Evolutionary conservation across 2,329 filamentous ascomycete genomes (phyloP).

Genomic region (Tolypocladium pustulatum): DNA sequence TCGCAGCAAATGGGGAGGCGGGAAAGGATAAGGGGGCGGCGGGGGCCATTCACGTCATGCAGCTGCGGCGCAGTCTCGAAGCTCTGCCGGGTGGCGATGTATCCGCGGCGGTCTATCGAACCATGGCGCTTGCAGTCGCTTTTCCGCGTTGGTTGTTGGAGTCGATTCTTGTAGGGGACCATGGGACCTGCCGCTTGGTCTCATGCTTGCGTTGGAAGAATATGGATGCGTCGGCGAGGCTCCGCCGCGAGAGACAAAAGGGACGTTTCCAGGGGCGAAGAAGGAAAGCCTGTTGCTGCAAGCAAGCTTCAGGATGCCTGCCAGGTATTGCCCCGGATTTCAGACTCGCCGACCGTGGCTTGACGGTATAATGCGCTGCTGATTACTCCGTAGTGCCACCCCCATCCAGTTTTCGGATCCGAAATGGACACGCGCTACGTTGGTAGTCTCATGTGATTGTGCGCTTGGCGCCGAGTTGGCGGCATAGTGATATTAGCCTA

Average conservation of each 20-base stretch:
- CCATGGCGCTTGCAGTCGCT: neutral
- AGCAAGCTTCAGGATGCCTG: neutral
- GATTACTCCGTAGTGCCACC: neutral
- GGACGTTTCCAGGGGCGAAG: neutral
- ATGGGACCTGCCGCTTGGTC: neutral
- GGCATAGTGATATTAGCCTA: neutral
- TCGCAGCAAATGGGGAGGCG: neutral
- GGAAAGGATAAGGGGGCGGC: neutral
- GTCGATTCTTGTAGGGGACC: neutral
- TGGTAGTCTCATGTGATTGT: neutral
- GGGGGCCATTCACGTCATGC: neutral
- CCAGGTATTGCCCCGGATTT: neutral
- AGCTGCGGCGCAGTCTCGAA: neutral
- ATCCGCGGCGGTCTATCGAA: neutral
- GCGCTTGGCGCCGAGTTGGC: neutral
- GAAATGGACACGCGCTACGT: neutral
- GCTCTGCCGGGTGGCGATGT: neutral
- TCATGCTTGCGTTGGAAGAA: neutral
- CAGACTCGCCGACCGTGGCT: neutral
- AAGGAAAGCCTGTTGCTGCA: neutral
- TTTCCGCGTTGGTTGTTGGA: neutral
- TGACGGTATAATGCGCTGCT: neutral
- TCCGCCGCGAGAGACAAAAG: neutral
- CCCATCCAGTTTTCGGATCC: neutral
- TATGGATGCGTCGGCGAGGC: neutral